A percentile compares a stretch with the other conserved stretches of the same genome.
phyloP scores from a whole-genome alignment of 2,329 filamentous ascomycete genomes.

The Byssoonygena ceratinophila region DNA sequence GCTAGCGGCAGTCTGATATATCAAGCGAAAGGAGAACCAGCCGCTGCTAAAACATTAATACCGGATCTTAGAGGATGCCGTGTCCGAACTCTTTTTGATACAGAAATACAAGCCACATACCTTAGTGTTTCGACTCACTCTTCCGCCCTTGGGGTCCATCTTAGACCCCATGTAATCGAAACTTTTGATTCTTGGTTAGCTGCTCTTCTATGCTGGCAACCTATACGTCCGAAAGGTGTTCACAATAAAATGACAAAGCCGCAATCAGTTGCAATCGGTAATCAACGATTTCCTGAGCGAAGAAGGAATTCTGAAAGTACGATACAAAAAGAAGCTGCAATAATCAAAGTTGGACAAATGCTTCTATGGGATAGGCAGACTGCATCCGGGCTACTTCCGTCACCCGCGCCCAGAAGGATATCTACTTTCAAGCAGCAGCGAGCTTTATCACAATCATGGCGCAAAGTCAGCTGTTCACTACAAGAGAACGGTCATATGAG shows the following conservation, averaged over 20 bases:
- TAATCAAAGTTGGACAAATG: conserved; percentile 91
- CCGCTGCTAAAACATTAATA: conserved; percentile 40
- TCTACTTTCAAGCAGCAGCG: conserved; percentile 48
- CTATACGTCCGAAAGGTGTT: conserved; percentile 41
- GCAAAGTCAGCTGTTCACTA: conserved; percentile 79
- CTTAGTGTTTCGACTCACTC: conserved; percentile 41
- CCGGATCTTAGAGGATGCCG: conserved; percentile 42
- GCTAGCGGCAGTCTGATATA: conserved; percentile 42
- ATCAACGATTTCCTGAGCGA: conserved; percentile 35
- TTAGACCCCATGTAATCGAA: conserved; percentile 41
- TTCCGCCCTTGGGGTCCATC: conserved; percentile 39
- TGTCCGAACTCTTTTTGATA: conserved; percentile 40
- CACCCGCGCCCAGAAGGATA: conserved; percentile 32
- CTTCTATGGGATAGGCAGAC: conserved; percentile 77
- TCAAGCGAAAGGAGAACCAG: conserved; percentile 41
- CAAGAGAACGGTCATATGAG: conserved; percentile 94
- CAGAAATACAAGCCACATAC: conserved; percentile 37
- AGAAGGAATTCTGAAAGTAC: conserved; percentile 40
- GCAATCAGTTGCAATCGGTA: conserved; percentile 36
- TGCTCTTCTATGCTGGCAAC: conserved; percentile 43
- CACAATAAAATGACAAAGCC: conserved; percentile 43
- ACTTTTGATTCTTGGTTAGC: conserved; percentile 45
- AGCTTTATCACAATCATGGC: conserved; percentile 59
- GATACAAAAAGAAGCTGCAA: conserved; percentile 58
- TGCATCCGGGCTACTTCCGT: conserved; percentile 29